Base-by-base conservation (phyloP, 495 filamentous ascomycete species). In the Hyaloscypha finlandica region DNA sequence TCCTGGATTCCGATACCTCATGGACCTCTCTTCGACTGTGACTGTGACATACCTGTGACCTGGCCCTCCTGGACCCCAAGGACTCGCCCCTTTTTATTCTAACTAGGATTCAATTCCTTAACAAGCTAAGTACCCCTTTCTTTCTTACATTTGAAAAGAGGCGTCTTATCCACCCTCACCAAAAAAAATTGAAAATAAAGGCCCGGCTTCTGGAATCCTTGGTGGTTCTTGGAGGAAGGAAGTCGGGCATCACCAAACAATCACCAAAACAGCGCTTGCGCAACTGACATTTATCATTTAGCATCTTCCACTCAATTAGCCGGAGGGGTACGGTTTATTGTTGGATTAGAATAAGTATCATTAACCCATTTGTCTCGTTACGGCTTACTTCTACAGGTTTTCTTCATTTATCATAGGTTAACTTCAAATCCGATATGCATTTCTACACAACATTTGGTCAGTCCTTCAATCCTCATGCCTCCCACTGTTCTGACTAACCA, bases 111-210 rank as follows among this genome's bases (percentile, higher is more conserved):
- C 42, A 16, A 25, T 25, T 25, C 16, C 42, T 12, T 4, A 19
- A 14, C 16, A 6, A 19, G 42, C 42, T 37, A 48, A 48, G 42
- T 48, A 48, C 16, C 16, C 42, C 16, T 48, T 48, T 48, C 42
- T 48, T 48, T 48, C 11, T 48, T 48, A 48, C 42, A 48, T 16
- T 4, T 12, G 4, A 48, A 14, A 48, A 48, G 42, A 48, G 8
- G 42, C 16, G 42, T 48, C 42, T 48, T 19, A 37, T 48, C 16
- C 42, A 48, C 9, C 42, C 8, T 48, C 42, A 48, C 42, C 42
- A 48, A 48, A 48, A 48, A 37, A 48, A 48, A 14, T 48, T 48
- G 11, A 48, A 48, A 48, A 48, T 48, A 48, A 48, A 48, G 42
- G 42, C 42, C 16, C 16, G 16, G 16, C 42, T 48, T 48, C 42